phyloP scores from a whole-genome alignment of 495 filamentous ascomycete species.

The Penicillium argentinense region DNA sequence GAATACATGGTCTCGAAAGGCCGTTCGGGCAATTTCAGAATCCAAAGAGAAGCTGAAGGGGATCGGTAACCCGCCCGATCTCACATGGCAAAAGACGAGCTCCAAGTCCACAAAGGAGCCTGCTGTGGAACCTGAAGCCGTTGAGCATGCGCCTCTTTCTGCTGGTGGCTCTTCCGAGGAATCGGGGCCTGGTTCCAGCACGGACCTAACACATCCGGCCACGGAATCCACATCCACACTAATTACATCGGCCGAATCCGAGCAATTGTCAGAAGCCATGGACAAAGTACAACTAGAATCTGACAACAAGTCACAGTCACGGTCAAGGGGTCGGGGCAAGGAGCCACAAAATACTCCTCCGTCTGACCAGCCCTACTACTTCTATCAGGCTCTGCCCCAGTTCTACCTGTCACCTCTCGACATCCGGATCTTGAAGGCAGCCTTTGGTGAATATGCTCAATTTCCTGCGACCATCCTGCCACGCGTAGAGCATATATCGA shows the following conservation, averaged over 20 bases:
- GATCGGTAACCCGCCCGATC: conserved; percentile 68
- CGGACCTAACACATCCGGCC: conserved; percentile 1
- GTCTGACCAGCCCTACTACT: conserved; percentile 61
- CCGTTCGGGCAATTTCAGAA: conserved; percentile 66
- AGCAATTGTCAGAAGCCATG: conserved; percentile 32
- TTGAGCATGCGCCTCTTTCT: conserved; percentile 37
- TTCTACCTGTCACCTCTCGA: conserved; percentile 93
- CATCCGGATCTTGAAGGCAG: conserved; percentile 89
- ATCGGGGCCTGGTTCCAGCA: conserved; percentile 5
- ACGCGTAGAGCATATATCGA: conserved; percentile 86
- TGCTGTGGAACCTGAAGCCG: conserved; percentile 24
- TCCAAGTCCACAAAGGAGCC: conserved; percentile 46
- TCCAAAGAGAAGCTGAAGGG: conserved; percentile 70
- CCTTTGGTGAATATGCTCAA: conserved; percentile 76
- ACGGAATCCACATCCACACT: conserved; percentile 8
- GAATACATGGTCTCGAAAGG: conserved; percentile 85
- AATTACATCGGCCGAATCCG: conserved; percentile 20
- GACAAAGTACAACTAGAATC: conserved; percentile 21
- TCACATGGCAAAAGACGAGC: conserved; percentile 49
- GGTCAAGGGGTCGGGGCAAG: conserved; percentile 25
- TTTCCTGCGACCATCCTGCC: conserved; percentile 92
- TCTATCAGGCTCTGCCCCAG: conserved; percentile 87
- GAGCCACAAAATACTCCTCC: conserved; percentile 27
- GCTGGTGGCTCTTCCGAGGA: conserved; percentile 38
- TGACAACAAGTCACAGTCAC: conserved; percentile 24